Evolutionary conservation across 2,329 filamentous ascomycete species (phyloP).

Genomic region (Phaeosphaeria sp.): DNA sequence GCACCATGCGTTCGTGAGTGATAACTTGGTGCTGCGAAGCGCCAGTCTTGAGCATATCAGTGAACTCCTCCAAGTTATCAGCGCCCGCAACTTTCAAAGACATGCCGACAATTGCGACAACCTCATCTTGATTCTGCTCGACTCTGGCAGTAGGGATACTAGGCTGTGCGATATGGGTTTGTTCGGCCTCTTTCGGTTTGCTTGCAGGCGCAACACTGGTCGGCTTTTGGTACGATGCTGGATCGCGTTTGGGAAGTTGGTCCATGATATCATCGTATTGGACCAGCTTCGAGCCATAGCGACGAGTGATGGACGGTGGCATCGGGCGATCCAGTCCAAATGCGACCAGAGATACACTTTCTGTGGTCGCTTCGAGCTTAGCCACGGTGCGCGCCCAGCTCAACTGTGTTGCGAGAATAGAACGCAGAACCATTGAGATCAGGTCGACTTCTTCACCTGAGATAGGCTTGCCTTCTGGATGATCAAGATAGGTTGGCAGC

Average conservation of each 20-base stretch:
- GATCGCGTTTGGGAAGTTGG: no score
- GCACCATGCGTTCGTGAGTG: conserved; percentile 5
- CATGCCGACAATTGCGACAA: conserved; percentile 28
- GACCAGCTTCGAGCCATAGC: not conserved
- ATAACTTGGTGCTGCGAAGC: conserved; percentile 8
- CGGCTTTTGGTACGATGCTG: no score
- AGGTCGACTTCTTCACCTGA: not conserved
- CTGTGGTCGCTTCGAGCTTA: not conserved
- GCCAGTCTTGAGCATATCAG: conserved; percentile 14
- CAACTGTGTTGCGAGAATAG: not conserved
- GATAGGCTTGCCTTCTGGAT: not conserved
- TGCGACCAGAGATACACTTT: not conserved
- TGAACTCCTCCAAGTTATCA: conserved; percentile 14
- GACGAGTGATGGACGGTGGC: not conserved
- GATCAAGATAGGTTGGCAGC: not conserved
- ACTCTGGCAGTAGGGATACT: not conserved
- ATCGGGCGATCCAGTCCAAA: not conserved
- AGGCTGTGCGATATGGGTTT: not conserved
- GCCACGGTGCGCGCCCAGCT: not conserved
- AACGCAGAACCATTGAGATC: not conserved
- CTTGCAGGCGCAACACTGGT: no score
- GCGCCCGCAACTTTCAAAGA: conserved; percentile 20
- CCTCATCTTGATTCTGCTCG: not conserved
- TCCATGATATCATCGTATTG: not conserved
- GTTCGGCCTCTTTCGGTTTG: not conserved